A percentile compares a stretch with the other conserved stretches of the same genome.
Evolutionary conservation across 495 filamentous ascomycete species (phyloP).

Genomic region (Lentithecium fluviatile): DNA sequence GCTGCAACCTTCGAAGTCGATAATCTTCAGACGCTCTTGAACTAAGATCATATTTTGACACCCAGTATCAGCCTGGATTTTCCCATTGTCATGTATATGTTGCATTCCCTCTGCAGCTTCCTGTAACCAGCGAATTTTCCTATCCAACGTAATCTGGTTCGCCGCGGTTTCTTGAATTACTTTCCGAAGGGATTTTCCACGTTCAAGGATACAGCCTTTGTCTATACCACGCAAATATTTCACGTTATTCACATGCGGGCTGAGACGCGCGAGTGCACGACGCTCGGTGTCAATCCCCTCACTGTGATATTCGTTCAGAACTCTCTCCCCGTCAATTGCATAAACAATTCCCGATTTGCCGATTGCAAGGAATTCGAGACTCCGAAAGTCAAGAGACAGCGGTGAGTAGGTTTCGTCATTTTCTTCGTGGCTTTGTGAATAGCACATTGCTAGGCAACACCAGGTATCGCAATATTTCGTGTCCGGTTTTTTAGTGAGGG

Average conservation of each 20-base stretch:
- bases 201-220: conserved; percentile 4
- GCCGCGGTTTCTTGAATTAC: conserved; percentile 4
- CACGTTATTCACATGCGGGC: conserved; percentile 4
- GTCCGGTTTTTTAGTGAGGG: too few relatives aligned
- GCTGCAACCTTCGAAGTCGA: conserved; percentile 19
- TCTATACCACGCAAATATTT: conserved; percentile 3
- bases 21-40: conserved; percentile 9
- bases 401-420: too few relatives aligned
- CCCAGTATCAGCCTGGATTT: conserved; percentile 14
- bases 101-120: conserved; percentile 9
- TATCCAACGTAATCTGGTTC: conserved; percentile 12
- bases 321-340: conserved; percentile 11
- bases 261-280: conserved; percentile 7
- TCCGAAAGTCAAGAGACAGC: too few relatives aligned
- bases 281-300: conserved; percentile 7
- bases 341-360: conserved; percentile 15
- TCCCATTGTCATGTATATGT: conserved; percentile 8
- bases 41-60: conserved; percentile 7
- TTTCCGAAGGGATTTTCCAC: conserved; percentile 1
- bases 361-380: conserved; percentile 8
- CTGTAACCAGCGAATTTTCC: conserved; percentile 6
- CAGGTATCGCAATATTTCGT: too few relatives aligned
- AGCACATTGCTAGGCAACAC: too few relatives aligned
- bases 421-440: too few relatives aligned
- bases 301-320: conserved; percentile 2